Evolutionary conservation across 2,329 filamentous ascomycete species (phyloP).

Genomic region (Fusarium praegraminearum): DNA sequence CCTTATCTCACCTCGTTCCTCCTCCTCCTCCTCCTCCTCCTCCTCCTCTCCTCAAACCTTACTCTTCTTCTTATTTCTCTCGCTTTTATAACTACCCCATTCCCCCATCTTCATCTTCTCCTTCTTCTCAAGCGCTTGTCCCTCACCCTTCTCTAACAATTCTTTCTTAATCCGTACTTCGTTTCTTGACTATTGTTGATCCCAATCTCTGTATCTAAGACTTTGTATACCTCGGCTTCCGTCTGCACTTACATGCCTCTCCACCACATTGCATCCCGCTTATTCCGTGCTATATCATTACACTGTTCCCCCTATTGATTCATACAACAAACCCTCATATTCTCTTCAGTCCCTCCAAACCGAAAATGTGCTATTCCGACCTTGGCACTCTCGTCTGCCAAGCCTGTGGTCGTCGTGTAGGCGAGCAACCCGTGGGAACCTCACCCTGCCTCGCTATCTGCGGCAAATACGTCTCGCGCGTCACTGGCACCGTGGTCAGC

Average conservation of each 20-base stretch:
- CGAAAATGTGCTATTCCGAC: slow-evolving; percentile 44
- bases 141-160: slow-evolving; percentile 9
- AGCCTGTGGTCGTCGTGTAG: slow-evolving; percentile 41
- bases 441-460: slow-evolving; percentile 43
- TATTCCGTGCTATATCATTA: slow-evolving; percentile 16
- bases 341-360: not conserved
- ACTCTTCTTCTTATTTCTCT: slow-evolving; percentile 13
- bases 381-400: slow-evolving; percentile 43
- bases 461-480: slow-evolving; percentile 47
- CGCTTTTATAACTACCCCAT: not conserved
- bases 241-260: slow-evolving; percentile 26
- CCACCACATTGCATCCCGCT: slow-evolving; percentile 18
- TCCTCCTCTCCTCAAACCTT: not conserved
- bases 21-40: not conserved
- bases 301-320: not conserved
- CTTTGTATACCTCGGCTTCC: slow-evolving; percentile 10
- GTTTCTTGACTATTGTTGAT: slow-evolving; percentile 5
- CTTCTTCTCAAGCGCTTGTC: not conserved
- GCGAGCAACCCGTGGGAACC: slow-evolving; percentile 43
- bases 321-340: not conserved
- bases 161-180: slow-evolving; percentile 7
- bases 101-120: slow-evolving; percentile 12
- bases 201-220: slow-evolving; percentile 25
- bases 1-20: slow-evolving; percentile 24
- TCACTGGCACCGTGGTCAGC: slow-evolving; percentile 40